Evolutionary conservation across 2,329 filamentous ascomycete species (phyloP).

Genomic region (Plenodomus biglobosus): DNA sequence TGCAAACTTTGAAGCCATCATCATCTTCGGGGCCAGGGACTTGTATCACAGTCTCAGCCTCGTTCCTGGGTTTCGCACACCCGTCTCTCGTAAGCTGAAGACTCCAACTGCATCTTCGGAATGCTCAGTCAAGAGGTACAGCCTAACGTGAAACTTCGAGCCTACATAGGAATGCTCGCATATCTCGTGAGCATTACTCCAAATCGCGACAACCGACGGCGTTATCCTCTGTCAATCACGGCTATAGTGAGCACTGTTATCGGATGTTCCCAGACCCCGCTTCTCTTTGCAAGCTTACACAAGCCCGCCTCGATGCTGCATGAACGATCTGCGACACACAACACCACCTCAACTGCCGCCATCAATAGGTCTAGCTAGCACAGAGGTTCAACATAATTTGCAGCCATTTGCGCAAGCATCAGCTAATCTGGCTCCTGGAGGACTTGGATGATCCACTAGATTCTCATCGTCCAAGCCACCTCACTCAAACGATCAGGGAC

Average conservation of each 20-base stretch:
- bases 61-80: conserved; percentile 22
- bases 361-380: conserved; percentile 3
- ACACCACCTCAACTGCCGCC: conserved; percentile 22
- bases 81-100: conserved; percentile 25
- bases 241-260: conserved; percentile 4
- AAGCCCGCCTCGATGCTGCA: conserved; percentile 15
- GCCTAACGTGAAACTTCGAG: conserved; percentile 2
- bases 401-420: conserved; percentile 13
- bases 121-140: conserved; percentile 14
- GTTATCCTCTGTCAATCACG: conserved; percentile 19
- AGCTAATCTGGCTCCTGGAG: conserved; percentile 13
- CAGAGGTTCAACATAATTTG: conserved; percentile 28
- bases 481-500: conserved; percentile 20
- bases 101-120: conserved; percentile 10
- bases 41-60: conserved; percentile 27
- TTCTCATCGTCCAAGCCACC: conserved; percentile 23
- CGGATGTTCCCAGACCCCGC: conserved; percentile 5
- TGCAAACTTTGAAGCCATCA: conserved; percentile 12
- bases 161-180: conserved; percentile 9
- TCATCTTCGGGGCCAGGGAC: conserved; percentile 15
- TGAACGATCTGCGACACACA: conserved; percentile 18
- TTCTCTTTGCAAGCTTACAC: conserved; percentile 16
- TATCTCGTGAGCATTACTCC: conserved; percentile 13
- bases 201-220: conserved; percentile 8
- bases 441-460: conserved; percentile 25